Conservation (phyloP, 345 rosid species). For the Tarenaya hassleriana region DNA sequence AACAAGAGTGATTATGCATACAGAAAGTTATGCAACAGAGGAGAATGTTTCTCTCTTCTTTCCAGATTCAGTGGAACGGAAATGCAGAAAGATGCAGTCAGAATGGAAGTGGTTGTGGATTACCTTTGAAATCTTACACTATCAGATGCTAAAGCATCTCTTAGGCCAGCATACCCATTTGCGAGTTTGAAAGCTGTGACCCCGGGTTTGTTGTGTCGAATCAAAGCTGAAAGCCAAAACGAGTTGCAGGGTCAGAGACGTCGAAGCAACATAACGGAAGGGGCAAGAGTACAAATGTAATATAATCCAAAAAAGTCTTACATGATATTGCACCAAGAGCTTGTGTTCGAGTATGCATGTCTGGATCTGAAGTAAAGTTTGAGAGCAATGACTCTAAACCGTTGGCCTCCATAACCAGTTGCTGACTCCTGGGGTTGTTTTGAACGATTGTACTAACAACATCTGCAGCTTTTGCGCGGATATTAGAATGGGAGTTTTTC, state of each 20-base stretch:
- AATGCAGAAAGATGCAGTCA: too few species aligned
- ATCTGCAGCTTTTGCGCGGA: slow-evolving; percentile 94
- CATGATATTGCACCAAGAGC: slow-evolving; percentile 94
- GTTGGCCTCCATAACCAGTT: slow-evolving; percentile 36
- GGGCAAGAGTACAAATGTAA: neutral
- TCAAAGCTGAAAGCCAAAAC: slow-evolving; percentile 51
- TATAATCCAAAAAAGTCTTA: slow-evolving; percentile 30
- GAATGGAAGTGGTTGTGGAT: neutral
- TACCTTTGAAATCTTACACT: slow-evolving; percentile 87
- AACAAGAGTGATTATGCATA: neutral
- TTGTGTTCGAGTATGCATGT: slow-evolving; percentile 61
- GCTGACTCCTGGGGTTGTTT: slow-evolving; percentile 88
- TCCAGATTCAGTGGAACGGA: too few species aligned
- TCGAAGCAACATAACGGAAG: neutral
- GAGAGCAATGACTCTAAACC: slow-evolving; percentile 34
- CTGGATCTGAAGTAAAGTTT: slow-evolving; percentile 62
- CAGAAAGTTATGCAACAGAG: neutral
- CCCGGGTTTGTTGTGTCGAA: slow-evolving; percentile 83
- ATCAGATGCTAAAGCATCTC: slow-evolving; percentile 72
- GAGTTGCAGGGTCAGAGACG: slow-evolving; percentile 13
- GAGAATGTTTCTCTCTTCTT: too few species aligned
- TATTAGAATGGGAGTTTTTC: slow-evolving; percentile 50
- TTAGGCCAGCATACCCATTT: slow-evolving; percentile 74
- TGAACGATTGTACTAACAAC: slow-evolving; percentile 86
- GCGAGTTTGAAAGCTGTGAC: slow-evolving; percentile 77